These are phyloP conservation scores for Rubroboletus satanas DNA, from an alignment of 768 basidiomycete genomes.

Conservation along the genomic window DNA sequence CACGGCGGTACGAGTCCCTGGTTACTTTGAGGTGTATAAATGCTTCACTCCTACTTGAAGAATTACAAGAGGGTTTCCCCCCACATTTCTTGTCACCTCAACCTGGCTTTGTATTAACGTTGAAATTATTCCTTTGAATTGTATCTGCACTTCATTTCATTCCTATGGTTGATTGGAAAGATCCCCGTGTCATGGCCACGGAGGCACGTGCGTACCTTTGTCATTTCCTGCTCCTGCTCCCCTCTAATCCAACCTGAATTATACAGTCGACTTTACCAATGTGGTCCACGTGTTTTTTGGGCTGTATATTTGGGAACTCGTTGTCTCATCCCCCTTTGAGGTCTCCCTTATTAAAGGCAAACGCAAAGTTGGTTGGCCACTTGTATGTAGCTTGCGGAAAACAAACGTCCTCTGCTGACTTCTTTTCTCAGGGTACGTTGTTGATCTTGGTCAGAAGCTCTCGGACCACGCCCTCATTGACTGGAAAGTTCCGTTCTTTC, in stretches of 20 bases:
- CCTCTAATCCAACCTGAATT: slow-evolving; percentile 1
- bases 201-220: slow-evolving; percentile 23
- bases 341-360: slow-evolving; percentile 57
- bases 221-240: neutral
- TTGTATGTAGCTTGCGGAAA: slow-evolving; percentile 42
- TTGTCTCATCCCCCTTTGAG: slow-evolving; percentile 62
- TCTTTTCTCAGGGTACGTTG: slow-evolving; percentile 13
- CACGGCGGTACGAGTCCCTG: slow-evolving; percentile 15
- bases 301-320: slow-evolving; percentile 64
- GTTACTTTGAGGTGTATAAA: slow-evolving; percentile 26
- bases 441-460: neutral
- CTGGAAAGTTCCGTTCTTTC: slow-evolving; percentile 55
- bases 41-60: neutral
- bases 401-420: neutral
- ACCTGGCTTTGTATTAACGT: slow-evolving; percentile 5
- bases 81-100: slow-evolving; percentile 3
- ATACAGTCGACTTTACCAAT: slow-evolving; percentile 53
- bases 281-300: slow-evolving; percentile 63
- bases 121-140: slow-evolving; percentile 6
- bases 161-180: slow-evolving; percentile 27
- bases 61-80: slow-evolving; percentile 1
- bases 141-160: slow-evolving; percentile 14
- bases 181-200: slow-evolving; percentile 14
- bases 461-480: slow-evolving; percentile 5
- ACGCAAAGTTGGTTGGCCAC: slow-evolving; percentile 63